Conservation (phyloP, 2,329 filamentous ascomycete genomes). For the Ascosphaera apis region DNA sequence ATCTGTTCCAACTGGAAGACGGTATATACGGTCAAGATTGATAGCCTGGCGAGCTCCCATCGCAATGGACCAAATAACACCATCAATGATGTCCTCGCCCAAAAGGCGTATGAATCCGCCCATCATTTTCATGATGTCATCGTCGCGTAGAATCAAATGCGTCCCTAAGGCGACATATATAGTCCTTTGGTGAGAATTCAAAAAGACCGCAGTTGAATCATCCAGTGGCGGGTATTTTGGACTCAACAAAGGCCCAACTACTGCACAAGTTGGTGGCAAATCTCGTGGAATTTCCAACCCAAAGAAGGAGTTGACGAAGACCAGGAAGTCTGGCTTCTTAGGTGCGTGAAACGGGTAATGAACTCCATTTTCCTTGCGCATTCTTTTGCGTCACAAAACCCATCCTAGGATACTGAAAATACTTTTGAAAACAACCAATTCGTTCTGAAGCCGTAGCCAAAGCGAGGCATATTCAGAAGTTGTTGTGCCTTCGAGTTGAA, state of each 20-base stretch:
- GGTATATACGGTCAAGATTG: not conserved
- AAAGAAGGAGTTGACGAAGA: conserved; percentile 23
- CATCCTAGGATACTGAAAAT: conserved; percentile 13
- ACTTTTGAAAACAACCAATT: conserved; percentile 12
- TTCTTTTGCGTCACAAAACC: not conserved
- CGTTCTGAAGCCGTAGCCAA: conserved; percentile 16
- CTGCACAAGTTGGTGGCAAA: conserved; percentile 17
- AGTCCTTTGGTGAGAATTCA: conserved; percentile 11
- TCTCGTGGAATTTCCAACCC: conserved; percentile 20
- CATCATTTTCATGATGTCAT: conserved; percentile 14
- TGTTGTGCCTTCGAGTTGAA: conserved; percentile 17
- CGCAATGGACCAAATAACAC: conserved; percentile 18
- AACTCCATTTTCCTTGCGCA: conserved; percentile 12
- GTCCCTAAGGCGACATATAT: conserved; percentile 23
- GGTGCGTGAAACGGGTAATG: conserved; percentile 13
- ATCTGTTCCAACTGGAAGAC: not conserved
- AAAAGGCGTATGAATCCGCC: conserved; percentile 11
- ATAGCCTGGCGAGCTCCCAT: not conserved
- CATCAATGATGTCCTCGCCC: conserved; percentile 14
- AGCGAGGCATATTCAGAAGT: conserved; percentile 20
- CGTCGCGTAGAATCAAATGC: conserved; percentile 14
- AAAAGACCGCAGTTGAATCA: conserved; percentile 10
- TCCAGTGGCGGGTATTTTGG: conserved; percentile 15
- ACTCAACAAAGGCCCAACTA: conserved; percentile 20
- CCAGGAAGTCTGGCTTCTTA: conserved; percentile 19